Conservation (phyloP, 2,329 filamentous ascomycete genomes). For the Aspergillus quadrilineatus region DNA sequence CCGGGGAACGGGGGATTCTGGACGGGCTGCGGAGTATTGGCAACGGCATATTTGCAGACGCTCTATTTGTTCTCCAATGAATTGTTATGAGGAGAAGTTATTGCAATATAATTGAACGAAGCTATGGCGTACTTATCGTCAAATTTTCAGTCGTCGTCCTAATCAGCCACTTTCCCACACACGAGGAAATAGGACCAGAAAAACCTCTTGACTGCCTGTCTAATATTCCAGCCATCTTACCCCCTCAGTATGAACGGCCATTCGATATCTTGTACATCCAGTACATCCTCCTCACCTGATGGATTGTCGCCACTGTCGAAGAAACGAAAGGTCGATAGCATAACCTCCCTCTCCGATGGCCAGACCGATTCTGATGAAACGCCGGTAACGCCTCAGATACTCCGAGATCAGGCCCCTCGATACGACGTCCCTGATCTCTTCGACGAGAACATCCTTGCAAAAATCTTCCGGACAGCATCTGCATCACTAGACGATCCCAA, state of each 20-base stretch:
- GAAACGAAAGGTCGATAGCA: not conserved
- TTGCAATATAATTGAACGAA: not conserved
- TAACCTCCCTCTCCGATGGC: conserved; percentile 7
- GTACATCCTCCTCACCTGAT: conserved; percentile 1
- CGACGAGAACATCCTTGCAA: conserved; percentile 18
- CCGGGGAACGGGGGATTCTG: not conserved
- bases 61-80: not conserved
- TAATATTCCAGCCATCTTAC: not conserved
- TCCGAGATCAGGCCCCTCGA: not conserved
- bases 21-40: conserved; percentile 2
- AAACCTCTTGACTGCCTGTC: not conserved
- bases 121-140: not conserved
- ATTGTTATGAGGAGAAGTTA: not conserved
- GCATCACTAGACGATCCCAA: not conserved
- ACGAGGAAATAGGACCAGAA: not conserved
- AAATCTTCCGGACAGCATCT: conserved; percentile 14
- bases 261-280: not conserved
- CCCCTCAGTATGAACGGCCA: not conserved
- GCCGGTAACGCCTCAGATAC: not conserved
- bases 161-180: not conserved
- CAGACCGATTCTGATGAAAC: not conserved
- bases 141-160: not conserved
- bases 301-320: not conserved
- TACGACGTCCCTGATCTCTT: conserved; percentile 8
- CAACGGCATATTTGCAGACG: not conserved